These are phyloP conservation scores for Thalassiosira mediterranea DNA, from an alignment of 352 stramenopile genomes.

Conservation along the genomic window DNA sequence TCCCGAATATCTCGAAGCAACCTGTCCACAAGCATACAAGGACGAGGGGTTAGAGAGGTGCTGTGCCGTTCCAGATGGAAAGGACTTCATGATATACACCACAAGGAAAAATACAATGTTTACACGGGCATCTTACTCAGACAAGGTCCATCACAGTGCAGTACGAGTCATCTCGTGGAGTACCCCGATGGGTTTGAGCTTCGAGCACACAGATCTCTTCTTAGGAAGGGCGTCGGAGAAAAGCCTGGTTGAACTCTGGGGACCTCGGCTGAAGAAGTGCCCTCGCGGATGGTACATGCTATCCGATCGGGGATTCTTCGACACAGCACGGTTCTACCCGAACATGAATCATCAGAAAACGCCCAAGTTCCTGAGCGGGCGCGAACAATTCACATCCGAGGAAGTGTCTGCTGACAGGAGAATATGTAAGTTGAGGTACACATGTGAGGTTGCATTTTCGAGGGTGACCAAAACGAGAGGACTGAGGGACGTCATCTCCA, in stretches of 20 bases:
- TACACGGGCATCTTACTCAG: conserved; percentile 31
- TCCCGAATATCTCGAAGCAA: conserved; percentile 17
- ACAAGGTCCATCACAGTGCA: conserved; percentile 36
- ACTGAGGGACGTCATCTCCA: conserved; percentile 29
- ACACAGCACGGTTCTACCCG: conserved; percentile 36
- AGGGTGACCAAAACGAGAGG: conserved; percentile 30
- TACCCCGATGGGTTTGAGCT: conserved; percentile 27
- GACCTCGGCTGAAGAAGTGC: conserved; percentile 25
- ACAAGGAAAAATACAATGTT: conserved; percentile 37
- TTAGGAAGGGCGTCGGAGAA: conserved; percentile 33
- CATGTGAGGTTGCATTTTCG: conserved; percentile 30
- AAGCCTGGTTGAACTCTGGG: conserved; percentile 31
- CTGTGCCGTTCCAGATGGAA: conserved; percentile 37
- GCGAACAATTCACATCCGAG: conserved; percentile 33
- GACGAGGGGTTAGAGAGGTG: conserved; percentile 19
- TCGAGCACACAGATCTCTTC: conserved; percentile 36
- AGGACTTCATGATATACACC: conserved; percentile 43
- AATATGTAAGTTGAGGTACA: conserved; percentile 42
- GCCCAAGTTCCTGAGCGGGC: conserved; percentile 36
- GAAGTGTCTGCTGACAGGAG: conserved; percentile 28
- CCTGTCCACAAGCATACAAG: conserved; percentile 23
- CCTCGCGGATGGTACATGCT: conserved; percentile 31
- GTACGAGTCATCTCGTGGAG: conserved; percentile 30
- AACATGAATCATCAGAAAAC: conserved; percentile 47
- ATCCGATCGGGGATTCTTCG: conserved; percentile 31